These are phyloP conservation scores for Xylaria hypoxylon DNA, from an alignment of 2,329 filamentous ascomycete species.

Conservation along the genomic window DNA sequence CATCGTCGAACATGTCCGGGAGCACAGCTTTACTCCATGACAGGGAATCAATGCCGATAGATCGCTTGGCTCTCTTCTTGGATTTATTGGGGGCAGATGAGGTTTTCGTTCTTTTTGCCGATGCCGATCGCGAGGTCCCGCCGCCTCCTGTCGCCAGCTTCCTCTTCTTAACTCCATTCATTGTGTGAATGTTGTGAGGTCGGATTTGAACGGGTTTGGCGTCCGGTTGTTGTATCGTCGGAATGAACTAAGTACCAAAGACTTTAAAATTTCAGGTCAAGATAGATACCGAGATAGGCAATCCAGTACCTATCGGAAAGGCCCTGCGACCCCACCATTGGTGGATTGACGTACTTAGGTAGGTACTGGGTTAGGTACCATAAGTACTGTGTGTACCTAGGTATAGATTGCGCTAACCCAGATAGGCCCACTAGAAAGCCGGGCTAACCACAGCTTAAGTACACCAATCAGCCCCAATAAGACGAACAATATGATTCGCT, in stretches of 20 bases:
- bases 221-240: not conserved
- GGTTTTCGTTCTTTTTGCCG: constrained; percentile 44
- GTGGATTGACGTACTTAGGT: constrained; percentile 7
- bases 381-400: too few species aligned
- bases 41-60: constrained; percentile 61
- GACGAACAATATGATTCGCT: constrained; percentile 28
- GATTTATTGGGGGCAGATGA: constrained; percentile 23
- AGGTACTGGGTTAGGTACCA: too few species aligned
- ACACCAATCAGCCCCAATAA: constrained; percentile 45
- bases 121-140: too few species aligned
- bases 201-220: not conserved
- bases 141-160: constrained; percentile 38
- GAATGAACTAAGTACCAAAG: constrained; percentile 16
- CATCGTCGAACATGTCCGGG: constrained; percentile 84
- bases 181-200: constrained; percentile 31
- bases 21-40: constrained; percentile 71
- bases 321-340: constrained; percentile 33
- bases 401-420: too few species aligned
- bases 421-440: not conserved
- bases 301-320: constrained; percentile 19
- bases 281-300: not conserved
- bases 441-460: constrained; percentile 49
- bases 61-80: constrained; percentile 53
- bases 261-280: constrained; percentile 33
- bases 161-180: constrained; percentile 46